Conservation (phyloP, 176 grass and related monocot genomes). For the Hyparrhenia diplandra region DNA sequence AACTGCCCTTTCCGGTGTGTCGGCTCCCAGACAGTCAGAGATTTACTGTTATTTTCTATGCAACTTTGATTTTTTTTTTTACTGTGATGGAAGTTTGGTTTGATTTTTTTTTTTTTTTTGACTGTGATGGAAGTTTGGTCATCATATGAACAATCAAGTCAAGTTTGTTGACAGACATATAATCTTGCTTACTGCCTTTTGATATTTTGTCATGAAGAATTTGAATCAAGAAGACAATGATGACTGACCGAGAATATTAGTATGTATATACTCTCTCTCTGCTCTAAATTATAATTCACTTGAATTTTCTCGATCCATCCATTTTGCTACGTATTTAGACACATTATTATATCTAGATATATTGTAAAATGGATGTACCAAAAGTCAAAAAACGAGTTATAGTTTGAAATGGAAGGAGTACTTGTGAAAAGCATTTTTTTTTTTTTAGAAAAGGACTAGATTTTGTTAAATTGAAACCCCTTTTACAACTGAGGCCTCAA, state of each 20-base stretch:
- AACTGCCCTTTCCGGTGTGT: background rate
- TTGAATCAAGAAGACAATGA: background rate
- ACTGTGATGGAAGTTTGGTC: background rate
- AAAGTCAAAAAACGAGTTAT: no score
- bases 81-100: background rate
- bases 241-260: background rate
- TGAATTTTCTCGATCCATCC: no score
- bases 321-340: no score
- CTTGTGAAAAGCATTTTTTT: background rate
- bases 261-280: no score
- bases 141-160: background rate
- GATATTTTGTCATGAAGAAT: background rate
- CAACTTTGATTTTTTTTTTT: constrained; percentile 8
- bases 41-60: constrained; percentile 15
- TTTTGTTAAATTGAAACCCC: no score
- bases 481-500: no score
- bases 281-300: no score
- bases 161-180: background rate
- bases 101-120: constrained; percentile 6
- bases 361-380: no score
- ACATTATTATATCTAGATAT: no score
- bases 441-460: no score
- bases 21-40: background rate
- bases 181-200: background rate
- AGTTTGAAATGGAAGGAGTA: no score